Percentiles rank a stretch among this genome's conserved stretches.
These are phyloP conservation scores for Lolium rigidum DNA, from an alignment of 176 grass and related monocot genomes.

Conservation along the genomic window DNA sequence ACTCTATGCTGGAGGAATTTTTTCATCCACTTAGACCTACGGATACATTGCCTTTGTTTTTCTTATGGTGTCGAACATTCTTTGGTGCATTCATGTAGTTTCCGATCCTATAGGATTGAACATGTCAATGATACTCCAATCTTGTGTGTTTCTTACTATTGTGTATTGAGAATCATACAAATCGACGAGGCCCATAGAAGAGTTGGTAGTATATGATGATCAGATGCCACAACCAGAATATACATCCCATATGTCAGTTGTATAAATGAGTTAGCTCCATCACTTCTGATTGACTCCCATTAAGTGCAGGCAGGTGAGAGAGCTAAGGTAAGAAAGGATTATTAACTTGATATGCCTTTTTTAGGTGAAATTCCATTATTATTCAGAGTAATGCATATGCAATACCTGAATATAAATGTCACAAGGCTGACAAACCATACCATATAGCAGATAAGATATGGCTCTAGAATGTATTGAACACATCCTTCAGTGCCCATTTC, in stretches of 20 bases:
- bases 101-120: neutral
- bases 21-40: neutral
- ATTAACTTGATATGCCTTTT: neutral
- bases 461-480: neutral
- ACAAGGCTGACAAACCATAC: neutral
- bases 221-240: neutral
- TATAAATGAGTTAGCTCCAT: neutral
- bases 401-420: neutral
- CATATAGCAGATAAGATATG: neutral
- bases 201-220: neutral
- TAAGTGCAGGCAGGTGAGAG: neutral
- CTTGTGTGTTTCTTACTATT: neutral
- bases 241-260: neutral
- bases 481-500: neutral
- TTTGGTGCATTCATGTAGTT: neutral
- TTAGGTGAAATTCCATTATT: neutral
- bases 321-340: neutral
- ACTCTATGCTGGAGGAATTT: no score
- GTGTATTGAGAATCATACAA: neutral
- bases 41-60: neutral
- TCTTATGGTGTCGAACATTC: neutral
- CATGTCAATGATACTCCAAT: neutral
- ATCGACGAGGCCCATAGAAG: neutral
- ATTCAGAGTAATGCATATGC: neutral
- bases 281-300: neutral